Percentiles rank a stretch among this genome's conserved stretches.
phyloP scores from a whole-genome alignment of 139 green algal species.

The Pseudopediastrum boryanum region DNA sequence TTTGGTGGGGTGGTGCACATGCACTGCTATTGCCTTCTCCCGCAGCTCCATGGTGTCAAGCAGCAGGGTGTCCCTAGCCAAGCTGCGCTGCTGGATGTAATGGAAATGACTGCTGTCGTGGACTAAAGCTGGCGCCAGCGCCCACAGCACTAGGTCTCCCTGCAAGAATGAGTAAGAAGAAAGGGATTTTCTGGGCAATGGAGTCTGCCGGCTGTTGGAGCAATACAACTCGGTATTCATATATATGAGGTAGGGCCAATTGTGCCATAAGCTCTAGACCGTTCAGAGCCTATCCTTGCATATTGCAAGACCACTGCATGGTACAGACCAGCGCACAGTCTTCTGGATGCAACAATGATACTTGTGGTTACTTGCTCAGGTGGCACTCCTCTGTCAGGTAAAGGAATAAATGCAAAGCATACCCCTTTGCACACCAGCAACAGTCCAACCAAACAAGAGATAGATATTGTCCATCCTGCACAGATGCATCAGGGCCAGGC shows the following conservation, averaged over 20 bases:
- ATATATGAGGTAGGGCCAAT: neutral
- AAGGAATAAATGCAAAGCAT: too few relatives aligned
- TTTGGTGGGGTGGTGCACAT: conserved; percentile 24
- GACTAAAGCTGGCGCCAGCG: conserved; percentile 29
- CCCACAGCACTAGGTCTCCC: conserved; percentile 45
- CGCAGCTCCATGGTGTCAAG: conserved; percentile 19
- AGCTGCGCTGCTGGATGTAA: neutral
- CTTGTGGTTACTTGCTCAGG: too few relatives aligned
- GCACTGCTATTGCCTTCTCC: conserved; percentile 17
- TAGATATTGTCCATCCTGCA: too few relatives aligned
- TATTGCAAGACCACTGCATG: neutral
- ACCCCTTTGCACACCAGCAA: too few relatives aligned
- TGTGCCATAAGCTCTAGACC: too few relatives aligned
- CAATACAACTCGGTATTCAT: neutral
- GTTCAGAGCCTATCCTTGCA: too few relatives aligned
- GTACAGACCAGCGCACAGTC: neutral
- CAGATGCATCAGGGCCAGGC: neutral
- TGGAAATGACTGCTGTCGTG: conserved; percentile 11
- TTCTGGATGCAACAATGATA: neutral
- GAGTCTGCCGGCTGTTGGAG: neutral
- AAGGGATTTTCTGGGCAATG: too few relatives aligned
- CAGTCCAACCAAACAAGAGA: too few relatives aligned
- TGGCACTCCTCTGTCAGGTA: too few relatives aligned
- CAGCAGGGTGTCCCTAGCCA: conserved; percentile 10
- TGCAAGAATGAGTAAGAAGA: too few relatives aligned